Evolutionary conservation across 345 rosid genomes (phyloP).

Genomic region (Eucalyptus cloeziana): DNA sequence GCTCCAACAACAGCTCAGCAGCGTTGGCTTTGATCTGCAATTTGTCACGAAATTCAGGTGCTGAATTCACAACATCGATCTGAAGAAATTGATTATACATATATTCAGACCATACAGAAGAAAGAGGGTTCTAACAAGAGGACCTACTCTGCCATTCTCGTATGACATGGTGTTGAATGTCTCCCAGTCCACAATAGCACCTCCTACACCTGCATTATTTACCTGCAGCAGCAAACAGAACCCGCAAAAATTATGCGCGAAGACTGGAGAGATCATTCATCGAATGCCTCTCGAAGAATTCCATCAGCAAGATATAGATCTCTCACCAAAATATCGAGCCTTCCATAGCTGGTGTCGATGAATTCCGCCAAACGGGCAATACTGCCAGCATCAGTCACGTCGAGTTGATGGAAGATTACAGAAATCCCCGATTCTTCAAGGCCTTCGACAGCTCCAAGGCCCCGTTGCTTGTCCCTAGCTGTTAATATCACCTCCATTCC

Average conservation of each 20-base stretch:
- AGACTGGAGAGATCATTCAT: background rate
- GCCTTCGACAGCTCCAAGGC: background rate
- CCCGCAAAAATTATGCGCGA: background rate
- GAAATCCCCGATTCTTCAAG: background rate
- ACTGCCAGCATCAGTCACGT: background rate
- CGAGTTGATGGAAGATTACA: background rate
- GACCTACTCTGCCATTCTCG: background rate
- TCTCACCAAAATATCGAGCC: background rate
- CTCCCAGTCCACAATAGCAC: background rate
- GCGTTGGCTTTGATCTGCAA: background rate
- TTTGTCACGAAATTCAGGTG: background rate
- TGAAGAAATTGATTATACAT: background rate
- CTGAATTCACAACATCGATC: background rate
- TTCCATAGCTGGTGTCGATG: background rate
- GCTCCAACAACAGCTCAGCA: background rate
- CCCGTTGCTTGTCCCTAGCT: background rate
- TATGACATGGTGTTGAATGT: background rate
- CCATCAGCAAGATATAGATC: background rate
- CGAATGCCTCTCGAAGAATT: background rate
- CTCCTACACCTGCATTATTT: slow-evolving; percentile 1
- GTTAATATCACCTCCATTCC: background rate
- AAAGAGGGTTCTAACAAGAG: background rate
- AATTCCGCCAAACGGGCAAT: background rate
- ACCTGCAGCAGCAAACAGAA: background rate
- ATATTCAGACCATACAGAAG: background rate